Base-by-base conservation (phyloP, 306 rosid species). In the Carpinus viminea region DNA sequence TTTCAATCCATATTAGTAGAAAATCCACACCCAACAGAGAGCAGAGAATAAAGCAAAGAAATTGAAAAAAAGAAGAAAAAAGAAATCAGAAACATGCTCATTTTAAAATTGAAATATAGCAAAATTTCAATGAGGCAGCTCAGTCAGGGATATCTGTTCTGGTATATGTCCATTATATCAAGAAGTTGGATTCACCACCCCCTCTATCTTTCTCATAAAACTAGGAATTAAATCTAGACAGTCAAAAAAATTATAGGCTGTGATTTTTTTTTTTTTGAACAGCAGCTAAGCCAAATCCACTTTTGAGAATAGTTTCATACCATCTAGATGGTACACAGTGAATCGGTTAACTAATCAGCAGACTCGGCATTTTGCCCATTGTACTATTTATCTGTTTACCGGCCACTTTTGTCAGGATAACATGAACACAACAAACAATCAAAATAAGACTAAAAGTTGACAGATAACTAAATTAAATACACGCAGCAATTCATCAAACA, bases 401-500 rank as follows among this genome's bases (percentile, higher is more conserved):
- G 1, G 70, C 48, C 70, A 17, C n/a, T 36, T 34, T 34, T 65
- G 12, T 65, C 17, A 7, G 21, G 10, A 34, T 2, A 47, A 16
- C 24, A 65, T 7, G 46, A 5, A 18, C 12, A 18, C 15, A 17
- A 36, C 50, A 18, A 43, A 41, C 65, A 24, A 15, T 18, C 72
- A 66, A 41, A 38, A 34, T 17, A 7, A 11, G 72, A 66, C 28
- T 3, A 18, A 66, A 38, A 34, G 28, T 10, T 36, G 72, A 41
- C 18, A 41, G 50, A 17, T 38, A 41, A 0, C 15, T 70, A 56
- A 12, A 50, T 26, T 28, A 41, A 68, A 48, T 21, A 51, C 17
- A 71, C 50, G 82, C 57, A 36, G 15, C 46, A 72, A 65, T 64
- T 57, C 43, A 16, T 68, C 74, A 77, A 77, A 43, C 31, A 68